phyloP scores from a whole-genome alignment of 192 early-diverging fungal genomes.

The Coemansia sp. region DNA sequence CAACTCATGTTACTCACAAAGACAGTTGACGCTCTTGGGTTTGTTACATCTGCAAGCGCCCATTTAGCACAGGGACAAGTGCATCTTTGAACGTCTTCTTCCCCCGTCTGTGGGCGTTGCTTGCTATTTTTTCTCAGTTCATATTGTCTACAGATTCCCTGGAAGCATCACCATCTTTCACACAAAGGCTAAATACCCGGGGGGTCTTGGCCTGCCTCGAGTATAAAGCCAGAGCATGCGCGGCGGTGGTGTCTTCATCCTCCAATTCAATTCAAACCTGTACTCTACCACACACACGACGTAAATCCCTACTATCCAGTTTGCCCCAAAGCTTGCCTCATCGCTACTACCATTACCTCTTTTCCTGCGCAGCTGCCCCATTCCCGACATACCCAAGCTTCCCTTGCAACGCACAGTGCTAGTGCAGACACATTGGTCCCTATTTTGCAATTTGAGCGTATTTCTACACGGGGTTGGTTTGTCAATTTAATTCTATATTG shows the following conservation, averaged over 20 bases:
- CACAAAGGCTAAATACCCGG: constrained; percentile 5
- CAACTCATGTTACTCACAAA: background rate
- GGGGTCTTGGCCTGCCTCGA: constrained; percentile 2
- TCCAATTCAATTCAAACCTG: background rate
- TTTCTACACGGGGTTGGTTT: constrained; percentile 6
- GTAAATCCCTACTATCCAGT: background rate
- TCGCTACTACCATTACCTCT: constrained; percentile 1
- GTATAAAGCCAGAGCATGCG: constrained; percentile 4
- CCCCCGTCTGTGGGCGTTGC: background rate
- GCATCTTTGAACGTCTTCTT: background rate
- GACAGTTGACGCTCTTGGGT: background rate
- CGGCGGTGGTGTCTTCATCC: background rate
- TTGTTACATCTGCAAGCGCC: background rate
- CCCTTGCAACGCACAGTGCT: background rate
- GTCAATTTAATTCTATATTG: background rate
- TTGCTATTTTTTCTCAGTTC: background rate
- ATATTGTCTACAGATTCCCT: background rate
- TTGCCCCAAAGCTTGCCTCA: constrained; percentile 7
- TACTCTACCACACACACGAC: background rate
- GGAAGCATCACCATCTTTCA: background rate
- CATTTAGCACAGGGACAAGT: background rate
- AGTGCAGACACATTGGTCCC: background rate
- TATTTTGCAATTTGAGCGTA: background rate
- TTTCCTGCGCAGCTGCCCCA: constrained; percentile 3
- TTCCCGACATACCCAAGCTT: background rate